These are phyloP conservation scores for Coniochaeta sp. DNA, from an alignment of 2,329 filamentous ascomycete species.

Conservation along the genomic window DNA sequence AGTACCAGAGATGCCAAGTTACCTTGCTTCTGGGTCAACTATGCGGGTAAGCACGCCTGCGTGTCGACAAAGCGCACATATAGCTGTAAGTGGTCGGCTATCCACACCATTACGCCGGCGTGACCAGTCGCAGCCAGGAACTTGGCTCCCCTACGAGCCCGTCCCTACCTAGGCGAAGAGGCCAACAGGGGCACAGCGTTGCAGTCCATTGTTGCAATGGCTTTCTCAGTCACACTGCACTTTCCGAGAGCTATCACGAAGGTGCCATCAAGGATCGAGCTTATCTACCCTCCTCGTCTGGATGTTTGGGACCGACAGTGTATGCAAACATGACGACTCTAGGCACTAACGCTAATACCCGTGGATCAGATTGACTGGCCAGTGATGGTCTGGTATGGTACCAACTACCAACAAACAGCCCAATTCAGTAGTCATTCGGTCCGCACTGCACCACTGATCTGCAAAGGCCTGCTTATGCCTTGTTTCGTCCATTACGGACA, in stretches of 20 bases:
- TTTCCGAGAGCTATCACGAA: neutral
- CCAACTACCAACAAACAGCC: too few relatives aligned
- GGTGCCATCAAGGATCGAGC: neutral
- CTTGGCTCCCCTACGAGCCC: neutral
- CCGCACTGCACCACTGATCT: neutral
- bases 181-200: neutral
- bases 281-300: neutral
- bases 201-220: neutral
- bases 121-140: neutral
- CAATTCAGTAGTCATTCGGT: too few relatives aligned
- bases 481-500: neutral
- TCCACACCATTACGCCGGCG: neutral
- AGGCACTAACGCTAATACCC: neutral
- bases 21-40: too few relatives aligned
- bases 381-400: neutral
- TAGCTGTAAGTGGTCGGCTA: neutral
- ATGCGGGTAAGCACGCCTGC: neutral
- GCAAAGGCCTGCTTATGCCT: neutral
- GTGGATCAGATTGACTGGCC: neutral
- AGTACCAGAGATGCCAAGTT: too few relatives aligned
- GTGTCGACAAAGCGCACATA: neutral
- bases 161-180: neutral
- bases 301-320: neutral
- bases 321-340: neutral
- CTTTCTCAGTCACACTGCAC: neutral